Percentiles rank a stretch among this genome's conserved stretches.
Evolutionary conservation across 305 asterid species (phyloP).

Genomic region (Petunia hybrid): DNA sequence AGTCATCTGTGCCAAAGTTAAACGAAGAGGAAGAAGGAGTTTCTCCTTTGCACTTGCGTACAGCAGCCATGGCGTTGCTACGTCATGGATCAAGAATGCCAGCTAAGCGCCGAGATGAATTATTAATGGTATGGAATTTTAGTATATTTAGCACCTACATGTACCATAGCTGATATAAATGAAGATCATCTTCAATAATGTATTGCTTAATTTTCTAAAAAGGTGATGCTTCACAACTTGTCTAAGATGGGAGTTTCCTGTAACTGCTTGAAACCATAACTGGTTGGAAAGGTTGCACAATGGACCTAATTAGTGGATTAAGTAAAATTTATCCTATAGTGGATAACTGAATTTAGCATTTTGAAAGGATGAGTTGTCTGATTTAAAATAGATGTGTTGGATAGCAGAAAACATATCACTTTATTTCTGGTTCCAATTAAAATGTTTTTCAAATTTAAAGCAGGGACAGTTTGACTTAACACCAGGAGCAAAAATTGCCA

Average conservation of each 20-base stretch:
- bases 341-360: constrained; percentile 1
- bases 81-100: constrained; percentile 95
- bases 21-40: constrained; percentile 73
- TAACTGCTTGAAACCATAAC: constrained; percentile 10
- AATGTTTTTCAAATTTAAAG: background rate
- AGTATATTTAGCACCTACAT: constrained; percentile 18
- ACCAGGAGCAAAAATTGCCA: background rate
- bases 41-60: constrained; percentile 89
- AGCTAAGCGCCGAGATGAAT: constrained; percentile 78
- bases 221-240: background rate
- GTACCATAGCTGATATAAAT: constrained; percentile 6
- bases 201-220: constrained; percentile 15
- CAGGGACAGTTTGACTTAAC: background rate
- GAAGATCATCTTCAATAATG: background rate
- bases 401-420: constrained; percentile 4
- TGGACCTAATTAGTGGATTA: constrained; percentile 22
- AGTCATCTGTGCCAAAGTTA: constrained; percentile 44
- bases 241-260: background rate
- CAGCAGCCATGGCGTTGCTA: constrained; percentile 95
- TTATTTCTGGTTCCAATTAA: constrained; percentile 3
- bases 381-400: background rate
- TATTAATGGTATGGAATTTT: constrained; percentile 63
- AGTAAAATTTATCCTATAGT: background rate
- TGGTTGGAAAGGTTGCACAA: background rate
- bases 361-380: background rate